A percentile compares a stretch with the other conserved stretches of the same genome.
Conservation (phyloP, 805 yeast species). For the Maudiozyma barnettii region DNA sequence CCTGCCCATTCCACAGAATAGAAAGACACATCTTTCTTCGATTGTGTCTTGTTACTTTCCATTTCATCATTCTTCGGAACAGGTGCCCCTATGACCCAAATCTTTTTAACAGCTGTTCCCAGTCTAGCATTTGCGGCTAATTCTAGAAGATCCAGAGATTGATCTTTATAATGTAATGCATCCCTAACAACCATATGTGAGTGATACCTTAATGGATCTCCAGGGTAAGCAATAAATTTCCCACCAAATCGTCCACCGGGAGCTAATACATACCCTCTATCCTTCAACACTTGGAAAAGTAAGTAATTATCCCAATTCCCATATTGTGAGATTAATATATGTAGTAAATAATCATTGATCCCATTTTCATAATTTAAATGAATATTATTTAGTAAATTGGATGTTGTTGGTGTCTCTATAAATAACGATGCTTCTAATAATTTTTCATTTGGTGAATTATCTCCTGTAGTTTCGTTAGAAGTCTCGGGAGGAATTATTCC, state of each 20-base stretch:
- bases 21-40: conserved; percentile 30
- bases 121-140: conserved; percentile 80
- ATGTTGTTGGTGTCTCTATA: conserved; percentile 14
- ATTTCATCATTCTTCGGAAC: conserved; percentile 10
- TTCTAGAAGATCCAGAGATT: conserved; percentile 45
- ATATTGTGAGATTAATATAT: conserved; percentile 1
- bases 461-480: not conserved
- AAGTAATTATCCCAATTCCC: conserved; percentile 18
- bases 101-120: conserved; percentile 86
- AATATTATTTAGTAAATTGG: conserved; percentile 4
- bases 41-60: conserved; percentile 1
- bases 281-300: conserved; percentile 29
- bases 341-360: not conserved
- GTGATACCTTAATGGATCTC: conserved; percentile 86
- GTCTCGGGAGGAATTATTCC: conserved; percentile 7
- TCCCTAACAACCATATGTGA: conserved; percentile 66
- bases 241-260: conserved; percentile 95
- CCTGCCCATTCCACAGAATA: conserved; percentile 96
- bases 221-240: conserved; percentile 81
- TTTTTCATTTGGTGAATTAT: not conserved
- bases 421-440: conserved; percentile 20
- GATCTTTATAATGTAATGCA: conserved; percentile 35
- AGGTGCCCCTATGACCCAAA: conserved; percentile 53
- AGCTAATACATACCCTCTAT: conserved; percentile 44
- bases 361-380: not conserved